Evolutionary conservation across 2,329 filamentous ascomycete genomes (phyloP).

Genomic region (Diaporthe ampelina): DNA sequence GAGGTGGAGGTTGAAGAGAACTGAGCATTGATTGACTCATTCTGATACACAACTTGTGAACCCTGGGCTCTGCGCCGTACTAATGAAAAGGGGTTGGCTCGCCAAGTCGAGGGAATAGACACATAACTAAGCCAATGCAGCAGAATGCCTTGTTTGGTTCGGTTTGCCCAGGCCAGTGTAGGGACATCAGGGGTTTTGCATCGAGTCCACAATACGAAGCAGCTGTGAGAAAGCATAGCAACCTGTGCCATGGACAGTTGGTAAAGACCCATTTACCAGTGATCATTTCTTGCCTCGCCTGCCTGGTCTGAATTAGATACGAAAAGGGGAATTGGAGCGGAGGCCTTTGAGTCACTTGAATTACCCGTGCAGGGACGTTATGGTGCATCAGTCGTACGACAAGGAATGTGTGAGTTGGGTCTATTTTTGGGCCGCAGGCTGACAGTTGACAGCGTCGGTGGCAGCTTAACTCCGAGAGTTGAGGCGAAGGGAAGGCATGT

Average conservation of each 20-base stretch:
- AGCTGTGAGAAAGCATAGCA: neutral
- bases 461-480: slow-evolving; percentile 22
- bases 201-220: neutral
- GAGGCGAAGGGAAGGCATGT: slow-evolving; percentile 2
- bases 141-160: neutral
- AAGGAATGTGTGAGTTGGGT: neutral
- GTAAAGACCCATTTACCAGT: neutral
- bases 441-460: slow-evolving; percentile 7
- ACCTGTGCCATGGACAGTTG: neutral
- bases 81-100: neutral
- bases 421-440: slow-evolving; percentile 27
- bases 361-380: neutral
- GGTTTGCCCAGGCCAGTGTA: neutral
- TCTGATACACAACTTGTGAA: neutral
- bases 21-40: slow-evolving; percentile 31
- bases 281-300: neutral
- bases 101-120: neutral
- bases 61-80: neutral
- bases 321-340: neutral
- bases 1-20: slow-evolving; percentile 51
- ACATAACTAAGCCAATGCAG: neutral
- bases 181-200: neutral
- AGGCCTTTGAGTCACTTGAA: neutral
- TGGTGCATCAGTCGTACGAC: slow-evolving; percentile 17
- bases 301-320: neutral